Percentiles rank a stretch among this genome's conserved stretches.
Evolutionary conservation across 2,329 filamentous ascomycete genomes (phyloP).

Genomic region (Bipolaris oryzae): DNA sequence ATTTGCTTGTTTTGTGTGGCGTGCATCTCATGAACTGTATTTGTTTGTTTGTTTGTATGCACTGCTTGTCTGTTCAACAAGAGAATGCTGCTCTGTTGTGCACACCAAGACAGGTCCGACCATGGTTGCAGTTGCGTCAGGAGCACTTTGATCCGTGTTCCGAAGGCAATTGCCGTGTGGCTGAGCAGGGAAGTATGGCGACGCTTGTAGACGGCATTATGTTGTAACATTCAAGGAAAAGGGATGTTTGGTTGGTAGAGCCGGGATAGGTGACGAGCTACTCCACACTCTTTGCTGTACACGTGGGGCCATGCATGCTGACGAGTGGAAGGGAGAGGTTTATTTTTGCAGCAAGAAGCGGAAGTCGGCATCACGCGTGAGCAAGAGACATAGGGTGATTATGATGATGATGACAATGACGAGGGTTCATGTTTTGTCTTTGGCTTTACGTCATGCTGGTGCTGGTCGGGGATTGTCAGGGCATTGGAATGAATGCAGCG

Average conservation of each 20-base stretch:
- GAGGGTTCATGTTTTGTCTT: background rate
- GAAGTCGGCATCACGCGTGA: background rate
- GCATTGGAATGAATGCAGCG: background rate
- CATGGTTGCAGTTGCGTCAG: background rate
- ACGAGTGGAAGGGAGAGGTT: background rate
- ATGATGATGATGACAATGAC: background rate
- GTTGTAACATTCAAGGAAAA: background rate
- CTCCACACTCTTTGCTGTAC: background rate
- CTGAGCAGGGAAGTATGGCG: background rate
- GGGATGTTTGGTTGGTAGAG: background rate
- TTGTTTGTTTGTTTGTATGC: background rate
- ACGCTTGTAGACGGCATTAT: background rate
- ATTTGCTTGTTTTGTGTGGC: background rate
- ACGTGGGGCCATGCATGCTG: background rate
- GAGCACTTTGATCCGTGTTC: background rate
- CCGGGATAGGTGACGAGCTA: background rate
- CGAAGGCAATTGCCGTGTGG: background rate
- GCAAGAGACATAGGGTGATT: background rate
- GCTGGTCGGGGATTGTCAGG: background rate
- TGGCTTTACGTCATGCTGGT: constrained; percentile 3
- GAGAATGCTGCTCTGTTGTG: background rate
- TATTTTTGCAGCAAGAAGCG: background rate
- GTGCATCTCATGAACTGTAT: background rate
- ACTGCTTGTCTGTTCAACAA: too few species aligned
- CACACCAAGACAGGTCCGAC: background rate